These are phyloP conservation scores for Limtongozyma cylindracea DNA, from an alignment of 805 yeast genomes.

Conservation along the genomic window DNA sequence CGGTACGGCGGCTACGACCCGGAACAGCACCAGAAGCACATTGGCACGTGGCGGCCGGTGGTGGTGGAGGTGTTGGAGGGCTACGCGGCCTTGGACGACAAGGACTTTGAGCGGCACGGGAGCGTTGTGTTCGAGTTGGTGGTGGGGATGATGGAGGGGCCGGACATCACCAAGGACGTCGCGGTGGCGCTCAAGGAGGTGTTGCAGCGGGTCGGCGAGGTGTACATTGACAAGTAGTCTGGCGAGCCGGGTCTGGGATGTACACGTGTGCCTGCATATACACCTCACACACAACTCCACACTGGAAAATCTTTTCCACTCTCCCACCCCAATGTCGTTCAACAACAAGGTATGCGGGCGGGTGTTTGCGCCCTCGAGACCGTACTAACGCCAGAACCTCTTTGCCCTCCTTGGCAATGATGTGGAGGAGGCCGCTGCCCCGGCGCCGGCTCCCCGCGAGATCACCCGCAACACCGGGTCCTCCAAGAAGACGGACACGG, in stretches of 20 bases:
- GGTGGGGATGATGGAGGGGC: slow-evolving; percentile 31
- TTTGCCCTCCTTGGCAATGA: slow-evolving; percentile 73
- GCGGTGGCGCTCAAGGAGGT: slow-evolving; percentile 34
- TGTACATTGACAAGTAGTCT: too few relatives aligned
- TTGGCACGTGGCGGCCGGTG: slow-evolving; percentile 78
- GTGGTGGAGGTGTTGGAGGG: slow-evolving; percentile 75
- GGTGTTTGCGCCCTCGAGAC: too few relatives aligned
- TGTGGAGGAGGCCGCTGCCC: slow-evolving; percentile 53
- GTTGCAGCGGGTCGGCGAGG: slow-evolving; percentile 23
- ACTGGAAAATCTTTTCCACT: slow-evolving; percentile 4
- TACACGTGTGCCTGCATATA: too few relatives aligned
- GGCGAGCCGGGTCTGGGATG: too few relatives aligned
- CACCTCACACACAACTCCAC: too few relatives aligned
- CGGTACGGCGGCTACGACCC: slow-evolving; percentile 56
- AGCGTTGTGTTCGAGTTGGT: slow-evolving; percentile 36
- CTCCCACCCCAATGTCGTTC: slow-evolving; percentile 12
- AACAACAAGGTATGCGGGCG: slow-evolving; percentile 17
- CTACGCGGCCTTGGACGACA: slow-evolving; percentile 47
- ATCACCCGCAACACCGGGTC: slow-evolving; percentile 63
- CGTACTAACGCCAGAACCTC: slow-evolving; percentile 26
- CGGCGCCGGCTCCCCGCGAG: slow-evolving; percentile 37
- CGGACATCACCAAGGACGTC: slow-evolving; percentile 32
- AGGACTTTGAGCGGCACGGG: slow-evolving; percentile 34
- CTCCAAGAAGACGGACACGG: slow-evolving; percentile 64
- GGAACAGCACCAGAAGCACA: slow-evolving; percentile 52